Percentiles rank a stretch among this genome's conserved stretches.
Conservation (phyloP, 495 filamentous ascomycete genomes). For the Bacidia rubella region DNA sequence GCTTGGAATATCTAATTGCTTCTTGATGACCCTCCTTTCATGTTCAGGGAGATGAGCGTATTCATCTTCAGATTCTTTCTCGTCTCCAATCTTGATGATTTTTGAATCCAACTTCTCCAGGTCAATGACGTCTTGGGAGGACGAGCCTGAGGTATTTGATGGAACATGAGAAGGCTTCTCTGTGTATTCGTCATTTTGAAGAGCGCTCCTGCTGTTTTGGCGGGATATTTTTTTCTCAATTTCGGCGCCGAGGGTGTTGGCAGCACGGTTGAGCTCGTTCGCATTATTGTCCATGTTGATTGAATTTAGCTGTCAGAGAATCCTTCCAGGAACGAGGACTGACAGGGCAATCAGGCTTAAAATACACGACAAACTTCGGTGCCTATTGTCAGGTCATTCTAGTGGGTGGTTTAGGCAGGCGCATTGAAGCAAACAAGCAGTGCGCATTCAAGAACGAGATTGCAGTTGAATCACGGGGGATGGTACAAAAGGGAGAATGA, state of each 20-base stretch:
- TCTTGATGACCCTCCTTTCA: conserved; percentile 53
- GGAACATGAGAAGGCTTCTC: conserved; percentile 13
- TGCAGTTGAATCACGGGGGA: background rate
- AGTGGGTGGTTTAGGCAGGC: background rate
- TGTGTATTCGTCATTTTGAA: background rate
- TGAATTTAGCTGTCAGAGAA: background rate
- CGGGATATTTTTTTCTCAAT: conserved; percentile 9
- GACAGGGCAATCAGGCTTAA: too few species aligned
- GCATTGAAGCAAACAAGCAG: background rate
- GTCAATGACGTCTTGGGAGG: conserved; percentile 11
- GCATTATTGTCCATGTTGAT: conserved; percentile 17
- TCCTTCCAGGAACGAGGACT: background rate
- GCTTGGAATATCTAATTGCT: conserved; percentile 55
- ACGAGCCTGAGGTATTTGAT: conserved; percentile 12
- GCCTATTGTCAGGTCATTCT: background rate
- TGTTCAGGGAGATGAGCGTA: conserved; percentile 42
- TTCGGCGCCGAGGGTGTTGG: conserved; percentile 9
- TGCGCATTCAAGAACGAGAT: background rate
- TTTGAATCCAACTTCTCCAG: conserved; percentile 17
- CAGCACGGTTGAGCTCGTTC: conserved; percentile 15
- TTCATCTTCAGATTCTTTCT: conserved; percentile 13
- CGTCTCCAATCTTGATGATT: conserved; percentile 14
- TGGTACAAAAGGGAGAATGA: background rate
- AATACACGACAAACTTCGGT: too few species aligned
- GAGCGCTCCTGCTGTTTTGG: background rate